These are phyloP conservation scores for Physaria fendleri DNA, from an alignment of 345 rosid genomes.

Conservation along the genomic window DNA sequence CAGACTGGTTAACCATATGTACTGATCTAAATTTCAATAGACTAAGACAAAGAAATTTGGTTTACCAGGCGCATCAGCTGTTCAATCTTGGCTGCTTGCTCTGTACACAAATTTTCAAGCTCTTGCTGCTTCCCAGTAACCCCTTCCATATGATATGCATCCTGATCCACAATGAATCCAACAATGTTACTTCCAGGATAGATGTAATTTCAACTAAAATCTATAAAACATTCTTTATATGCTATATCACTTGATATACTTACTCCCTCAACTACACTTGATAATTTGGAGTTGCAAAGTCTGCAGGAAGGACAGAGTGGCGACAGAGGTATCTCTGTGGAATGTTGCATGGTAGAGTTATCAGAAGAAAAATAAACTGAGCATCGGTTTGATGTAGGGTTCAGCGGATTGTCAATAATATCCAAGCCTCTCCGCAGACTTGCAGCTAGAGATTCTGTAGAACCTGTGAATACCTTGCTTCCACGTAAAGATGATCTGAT, in stretches of 20 bases:
- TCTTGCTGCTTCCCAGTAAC: conserved; percentile 43
- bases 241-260: conserved; percentile 33
- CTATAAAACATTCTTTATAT: conserved; percentile 17
- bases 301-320: conserved; percentile 66
- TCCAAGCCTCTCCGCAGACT: conserved; percentile 90
- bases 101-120: conserved; percentile 60
- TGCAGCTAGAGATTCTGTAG: conserved; percentile 84
- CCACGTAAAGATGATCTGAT: conserved; percentile 65
- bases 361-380: conserved; percentile 73
- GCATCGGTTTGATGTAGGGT: conserved; percentile 50
- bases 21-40: not conserved
- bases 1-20: conserved; percentile 8
- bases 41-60: not conserved
- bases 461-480: conserved; percentile 61
- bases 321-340: conserved; percentile 39
- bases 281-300: conserved; percentile 25
- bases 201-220: not conserved
- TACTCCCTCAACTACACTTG: conserved; percentile 38
- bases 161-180: conserved; percentile 37
- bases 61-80: conserved; percentile 53
- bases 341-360: conserved; percentile 58
- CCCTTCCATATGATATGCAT: conserved; percentile 23
- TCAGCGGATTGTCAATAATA: conserved; percentile 63
- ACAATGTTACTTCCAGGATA: conserved; percentile 3
- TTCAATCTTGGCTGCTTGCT: conserved; percentile 81